A percentile compares a stretch with the other conserved stretches of the same genome.
These are phyloP conservation scores for Malus fusca DNA, from an alignment of 306 rosid species.

Conservation along the genomic window DNA sequence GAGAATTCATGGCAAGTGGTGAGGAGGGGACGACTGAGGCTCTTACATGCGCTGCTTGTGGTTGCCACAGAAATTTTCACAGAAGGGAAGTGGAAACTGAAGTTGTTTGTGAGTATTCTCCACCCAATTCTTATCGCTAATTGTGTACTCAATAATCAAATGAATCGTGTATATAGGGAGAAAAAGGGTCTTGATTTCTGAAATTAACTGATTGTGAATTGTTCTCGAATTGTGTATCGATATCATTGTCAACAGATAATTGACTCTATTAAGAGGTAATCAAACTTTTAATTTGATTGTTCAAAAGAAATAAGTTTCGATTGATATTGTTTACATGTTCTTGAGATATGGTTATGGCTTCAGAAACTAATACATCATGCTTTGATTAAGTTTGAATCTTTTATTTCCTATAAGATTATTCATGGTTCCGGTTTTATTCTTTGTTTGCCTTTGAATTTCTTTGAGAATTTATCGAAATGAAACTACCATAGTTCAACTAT, in stretches of 20 bases:
- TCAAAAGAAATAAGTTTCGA: not conserved
- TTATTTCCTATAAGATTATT: not conserved
- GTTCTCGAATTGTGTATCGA: not conserved
- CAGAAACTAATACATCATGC: not conserved
- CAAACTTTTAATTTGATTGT: not conserved
- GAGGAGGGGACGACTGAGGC: slow-evolving; percentile 51
- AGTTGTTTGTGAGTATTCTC: slow-evolving; percentile 90
- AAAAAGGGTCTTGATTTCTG: not conserved
- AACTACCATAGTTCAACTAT: not conserved
- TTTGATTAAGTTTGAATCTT: not conserved
- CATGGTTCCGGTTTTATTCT: not conserved
- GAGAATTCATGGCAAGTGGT: slow-evolving; percentile 68
- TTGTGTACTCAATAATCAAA: not conserved
- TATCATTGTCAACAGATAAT: not conserved
- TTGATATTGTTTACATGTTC: not conserved
- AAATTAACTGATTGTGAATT: not conserved
- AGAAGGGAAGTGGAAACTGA: slow-evolving; percentile 68
- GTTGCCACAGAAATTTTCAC: slow-evolving; percentile 84
- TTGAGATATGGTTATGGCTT: not conserved
- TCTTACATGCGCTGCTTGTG: slow-evolving; percentile 81
- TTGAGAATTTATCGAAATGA: not conserved
- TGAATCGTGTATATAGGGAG: not conserved
- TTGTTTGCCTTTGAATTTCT: not conserved
- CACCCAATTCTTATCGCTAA: slow-evolving; percentile 32
- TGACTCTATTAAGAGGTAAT: not conserved